Evolutionary conservation across 805 yeast genomes (phyloP).

Genomic region (Lachancea fermentati): DNA sequence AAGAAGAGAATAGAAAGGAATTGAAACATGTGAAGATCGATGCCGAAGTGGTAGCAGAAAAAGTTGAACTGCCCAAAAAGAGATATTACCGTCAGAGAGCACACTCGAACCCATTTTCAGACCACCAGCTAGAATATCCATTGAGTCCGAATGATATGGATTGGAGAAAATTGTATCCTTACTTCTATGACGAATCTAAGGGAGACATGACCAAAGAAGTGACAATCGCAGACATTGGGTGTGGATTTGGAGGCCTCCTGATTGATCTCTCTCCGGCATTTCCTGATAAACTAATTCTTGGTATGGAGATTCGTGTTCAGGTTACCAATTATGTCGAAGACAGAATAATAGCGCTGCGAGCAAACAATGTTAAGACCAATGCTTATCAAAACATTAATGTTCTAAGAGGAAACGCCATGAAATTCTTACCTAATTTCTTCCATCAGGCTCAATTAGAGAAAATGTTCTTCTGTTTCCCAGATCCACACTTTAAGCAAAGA

Average conservation of each 20-base stretch:
- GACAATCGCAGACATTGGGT: constrained; percentile 92
- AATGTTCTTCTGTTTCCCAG: constrained; percentile 99
- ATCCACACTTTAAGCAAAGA: constrained; percentile 95
- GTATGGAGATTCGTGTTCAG: constrained; percentile 97
- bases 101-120: constrained; percentile 95
- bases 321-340: constrained; percentile 97
- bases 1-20: constrained; percentile 44
- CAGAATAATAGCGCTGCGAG: constrained; percentile 82
- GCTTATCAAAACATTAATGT: constrained; percentile 83
- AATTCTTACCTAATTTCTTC: constrained; percentile 92
- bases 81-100: constrained; percentile 94
- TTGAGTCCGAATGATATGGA: constrained; percentile 75
- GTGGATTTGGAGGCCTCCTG: constrained; percentile 93
- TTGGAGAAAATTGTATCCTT: constrained; percentile 77
- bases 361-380: constrained; percentile 27
- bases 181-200: constrained; percentile 39
- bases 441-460: constrained; percentile 74
- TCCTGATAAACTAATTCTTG: constrained; percentile 70
- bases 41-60: constrained; percentile 26
- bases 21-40: constrained; percentile 43
- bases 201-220: constrained; percentile 47
- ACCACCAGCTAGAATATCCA: constrained; percentile 89
- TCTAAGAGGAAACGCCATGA: constrained; percentile 94
- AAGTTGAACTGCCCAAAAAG: constrained; percentile 64
- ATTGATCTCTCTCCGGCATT: constrained; percentile 73